Conservation (phyloP, 1,284 basidiomycete genomes). For the Leccinum griseonigrum region DNA sequence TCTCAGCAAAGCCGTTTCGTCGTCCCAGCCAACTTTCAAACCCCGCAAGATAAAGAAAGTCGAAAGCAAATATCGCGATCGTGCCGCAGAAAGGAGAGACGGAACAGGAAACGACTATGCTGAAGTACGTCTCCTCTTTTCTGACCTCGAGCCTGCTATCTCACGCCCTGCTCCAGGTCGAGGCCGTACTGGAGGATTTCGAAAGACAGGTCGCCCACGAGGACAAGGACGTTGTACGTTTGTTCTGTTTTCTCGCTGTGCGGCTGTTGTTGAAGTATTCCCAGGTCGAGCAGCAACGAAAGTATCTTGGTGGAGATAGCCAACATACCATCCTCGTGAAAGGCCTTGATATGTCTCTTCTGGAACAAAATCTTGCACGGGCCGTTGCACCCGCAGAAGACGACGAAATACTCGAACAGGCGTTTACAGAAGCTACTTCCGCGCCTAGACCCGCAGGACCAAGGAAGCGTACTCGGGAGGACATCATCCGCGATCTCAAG, state of each 20-base stretch:
- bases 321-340: constrained; percentile 86
- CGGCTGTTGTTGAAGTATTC: constrained; percentile 1
- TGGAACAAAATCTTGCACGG: constrained; percentile 81
- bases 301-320: constrained; percentile 85
- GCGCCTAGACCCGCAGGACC: constrained; percentile 27
- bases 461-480: constrained; percentile 70
- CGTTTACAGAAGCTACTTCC: constrained; percentile 47
- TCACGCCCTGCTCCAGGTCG: constrained; percentile 49
- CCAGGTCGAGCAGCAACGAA: constrained; percentile 76
- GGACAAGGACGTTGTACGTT: constrained; percentile 56
- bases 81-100: constrained; percentile 64
- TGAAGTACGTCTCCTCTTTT: constrained; percentile 39
- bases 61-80: constrained; percentile 61
- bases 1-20: constrained; percentile 34
- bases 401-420: constrained; percentile 76
- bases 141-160: not conserved
- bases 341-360: constrained; percentile 84
- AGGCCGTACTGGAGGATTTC: constrained; percentile 79
- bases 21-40: constrained; percentile 62
- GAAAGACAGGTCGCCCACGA: constrained; percentile 60
- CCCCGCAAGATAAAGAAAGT: constrained; percentile 71
- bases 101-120: constrained; percentile 69
- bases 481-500: constrained; percentile 73
- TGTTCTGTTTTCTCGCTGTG: not conserved
- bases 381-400: constrained; percentile 51